Percentiles rank a stretch among this genome's conserved stretches.
Conservation (phyloP, 176 grass and related monocot genomes). For the Guadua angustifolia region DNA sequence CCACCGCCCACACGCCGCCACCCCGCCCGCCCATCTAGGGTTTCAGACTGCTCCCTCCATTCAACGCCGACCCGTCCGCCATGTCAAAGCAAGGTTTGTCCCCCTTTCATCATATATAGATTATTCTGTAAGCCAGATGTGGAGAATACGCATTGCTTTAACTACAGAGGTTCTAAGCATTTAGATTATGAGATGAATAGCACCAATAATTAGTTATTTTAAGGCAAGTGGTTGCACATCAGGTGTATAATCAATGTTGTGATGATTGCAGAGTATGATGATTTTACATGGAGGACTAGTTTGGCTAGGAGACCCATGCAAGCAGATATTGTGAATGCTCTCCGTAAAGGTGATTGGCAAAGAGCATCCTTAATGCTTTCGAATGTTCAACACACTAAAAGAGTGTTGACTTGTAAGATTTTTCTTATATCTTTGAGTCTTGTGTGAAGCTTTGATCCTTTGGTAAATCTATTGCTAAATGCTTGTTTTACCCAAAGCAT, state of each 20-base stretch:
- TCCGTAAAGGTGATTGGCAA: constrained; percentile 67
- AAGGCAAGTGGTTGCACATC: constrained; percentile 1
- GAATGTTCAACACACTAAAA: constrained; percentile 52
- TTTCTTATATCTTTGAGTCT: constrained; percentile 81
- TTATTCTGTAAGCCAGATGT: neutral
- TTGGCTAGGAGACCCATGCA: constrained; percentile 53
- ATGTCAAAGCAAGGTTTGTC: no score
- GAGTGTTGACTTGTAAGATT: constrained; percentile 55
- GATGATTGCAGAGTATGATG: constrained; percentile 54
- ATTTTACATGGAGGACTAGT: no score
- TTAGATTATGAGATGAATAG: neutral
- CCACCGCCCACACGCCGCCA: no score
- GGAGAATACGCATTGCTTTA: constrained; percentile 1
- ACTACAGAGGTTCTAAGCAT: neutral
- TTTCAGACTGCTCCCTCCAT: no score
- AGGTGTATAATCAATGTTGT: constrained; percentile 29
- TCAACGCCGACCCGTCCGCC: no score
- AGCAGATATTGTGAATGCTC: constrained; percentile 70
- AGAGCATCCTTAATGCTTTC: constrained; percentile 69
- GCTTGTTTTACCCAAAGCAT: constrained; percentile 24
- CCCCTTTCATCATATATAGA: neutral
- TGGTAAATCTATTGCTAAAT: constrained; percentile 61
- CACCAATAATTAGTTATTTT: neutral
- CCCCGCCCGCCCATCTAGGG: no score
- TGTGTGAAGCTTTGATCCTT: constrained; percentile 74